These are phyloP conservation scores for Suillus ampliporus DNA, from an alignment of 768 basidiomycete genomes.

Conservation along the genomic window DNA sequence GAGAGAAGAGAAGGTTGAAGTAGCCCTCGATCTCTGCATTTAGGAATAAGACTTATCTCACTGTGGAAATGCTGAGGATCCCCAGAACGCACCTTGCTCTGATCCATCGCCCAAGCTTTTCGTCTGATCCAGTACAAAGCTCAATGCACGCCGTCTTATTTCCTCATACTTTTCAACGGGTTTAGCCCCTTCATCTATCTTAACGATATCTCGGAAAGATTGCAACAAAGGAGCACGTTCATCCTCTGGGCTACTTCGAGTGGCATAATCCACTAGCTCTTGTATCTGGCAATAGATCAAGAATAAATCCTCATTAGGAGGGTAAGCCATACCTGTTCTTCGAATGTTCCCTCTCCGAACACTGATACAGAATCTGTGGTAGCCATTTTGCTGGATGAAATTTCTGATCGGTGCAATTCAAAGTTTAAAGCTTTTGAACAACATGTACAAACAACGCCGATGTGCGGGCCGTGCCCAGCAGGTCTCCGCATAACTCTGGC, in stretches of 20 bases:
- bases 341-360: constrained; percentile 88
- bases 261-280: constrained; percentile 79
- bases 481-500: too few relatives aligned
- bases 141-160: constrained; percentile 59
- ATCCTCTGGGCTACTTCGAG: constrained; percentile 69
- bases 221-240: constrained; percentile 65
- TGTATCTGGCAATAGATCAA: constrained; percentile 55
- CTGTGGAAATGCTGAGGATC: neutral
- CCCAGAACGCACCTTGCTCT: constrained; percentile 64
- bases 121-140: constrained; percentile 62
- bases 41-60: constrained; percentile 13
- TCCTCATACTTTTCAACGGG: constrained; percentile 60
- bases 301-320: neutral
- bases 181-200: constrained; percentile 54
- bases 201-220: constrained; percentile 68
- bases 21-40: constrained; percentile 81
- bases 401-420: constrained; percentile 14
- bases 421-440: constrained; percentile 16
- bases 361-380: constrained; percentile 79
- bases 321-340: constrained; percentile 69
- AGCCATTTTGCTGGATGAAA: constrained; percentile 53
- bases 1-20: constrained; percentile 82
- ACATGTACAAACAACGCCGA: constrained; percentile 27
- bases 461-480: too few relatives aligned
- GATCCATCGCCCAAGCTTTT: constrained; percentile 76